Evolutionary conservation across 169 alveolate species (phyloP).

Genomic region (Cryptosporidium muris): DNA sequence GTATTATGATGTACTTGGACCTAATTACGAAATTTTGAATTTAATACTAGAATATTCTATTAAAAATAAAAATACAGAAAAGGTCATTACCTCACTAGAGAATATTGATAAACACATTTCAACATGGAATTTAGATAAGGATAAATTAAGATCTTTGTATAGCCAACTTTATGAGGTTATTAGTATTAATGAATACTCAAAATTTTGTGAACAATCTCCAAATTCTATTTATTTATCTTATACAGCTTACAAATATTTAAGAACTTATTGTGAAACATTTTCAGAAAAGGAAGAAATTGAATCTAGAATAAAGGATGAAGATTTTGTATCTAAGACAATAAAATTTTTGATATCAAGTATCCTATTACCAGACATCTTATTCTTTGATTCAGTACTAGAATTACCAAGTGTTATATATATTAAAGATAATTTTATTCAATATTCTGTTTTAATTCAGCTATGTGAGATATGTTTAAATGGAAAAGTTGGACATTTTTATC

Average conservation of each 20-base stretch:
- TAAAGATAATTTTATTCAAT: slow-evolving; percentile 3
- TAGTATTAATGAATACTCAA: not conserved
- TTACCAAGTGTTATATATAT: slow-evolving; percentile 31
- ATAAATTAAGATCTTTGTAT: slow-evolving; percentile 14
- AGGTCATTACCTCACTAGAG: slow-evolving; percentile 4
- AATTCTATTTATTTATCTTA: slow-evolving; percentile 13
- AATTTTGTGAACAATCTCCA: not conserved
- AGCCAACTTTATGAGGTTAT: slow-evolving; percentile 11
- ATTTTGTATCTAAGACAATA: slow-evolving; percentile 1
- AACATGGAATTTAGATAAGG: not conserved
- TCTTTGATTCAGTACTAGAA: slow-evolving; percentile 38
- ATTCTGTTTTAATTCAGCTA: slow-evolving; percentile 4
- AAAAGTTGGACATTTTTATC: slow-evolving; percentile 41
- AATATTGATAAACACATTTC: slow-evolving; percentile 28
- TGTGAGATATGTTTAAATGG: slow-evolving; percentile 45
- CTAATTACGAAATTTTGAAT: slow-evolving; percentile 14
- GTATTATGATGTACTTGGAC: slow-evolving; percentile 43
- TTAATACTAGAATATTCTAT: slow-evolving; percentile 7
- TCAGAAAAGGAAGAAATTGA: slow-evolving; percentile 18
- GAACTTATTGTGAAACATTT: slow-evolving; percentile 26
- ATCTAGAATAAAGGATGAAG: not conserved
- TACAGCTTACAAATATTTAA: slow-evolving; percentile 35
- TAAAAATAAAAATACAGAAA: not conserved
- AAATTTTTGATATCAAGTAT: slow-evolving; percentile 37
- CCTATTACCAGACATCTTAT: slow-evolving; percentile 44